A percentile compares a stretch with the other conserved stretches of the same genome.
Evolutionary conservation across 805 yeast species (phyloP).

Genomic region (Starmerella floricola): DNA sequence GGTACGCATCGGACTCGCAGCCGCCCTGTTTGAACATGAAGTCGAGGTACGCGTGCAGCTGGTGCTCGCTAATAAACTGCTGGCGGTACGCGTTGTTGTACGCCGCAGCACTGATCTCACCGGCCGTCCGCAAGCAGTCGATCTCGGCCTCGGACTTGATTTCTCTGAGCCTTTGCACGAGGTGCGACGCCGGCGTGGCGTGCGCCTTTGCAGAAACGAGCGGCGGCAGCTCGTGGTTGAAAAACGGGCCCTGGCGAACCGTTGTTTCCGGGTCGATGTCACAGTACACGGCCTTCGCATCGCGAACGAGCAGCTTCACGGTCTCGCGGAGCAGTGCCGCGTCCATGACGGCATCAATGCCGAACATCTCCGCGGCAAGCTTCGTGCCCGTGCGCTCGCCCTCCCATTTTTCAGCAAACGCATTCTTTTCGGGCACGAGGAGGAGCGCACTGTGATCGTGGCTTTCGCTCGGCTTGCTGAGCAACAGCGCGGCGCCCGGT

Average conservation of each 20-base stretch:
- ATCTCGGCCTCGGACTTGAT: conserved; percentile 70
- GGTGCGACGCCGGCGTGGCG: conserved; percentile 1
- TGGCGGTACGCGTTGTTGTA: conserved; percentile 67
- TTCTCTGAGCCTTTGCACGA: conserved; percentile 35
- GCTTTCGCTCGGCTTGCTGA: conserved; percentile 36
- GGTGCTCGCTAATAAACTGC: conserved; percentile 54
- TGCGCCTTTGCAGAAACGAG: conserved; percentile 12
- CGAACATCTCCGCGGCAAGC: conserved; percentile 72
- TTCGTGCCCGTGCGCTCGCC: conserved; percentile 81
- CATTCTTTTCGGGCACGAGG: conserved; percentile 76
- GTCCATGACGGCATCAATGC: conserved; percentile 60
- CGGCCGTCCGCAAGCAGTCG: conserved; percentile 67
- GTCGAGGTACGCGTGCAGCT: conserved; percentile 68
- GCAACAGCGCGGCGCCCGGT: conserved; percentile 59
- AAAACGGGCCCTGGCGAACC: conserved; percentile 19
- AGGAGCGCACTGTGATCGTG: conserved; percentile 36
- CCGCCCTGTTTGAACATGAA: conserved; percentile 77
- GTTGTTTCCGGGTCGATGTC: conserved; percentile 22
- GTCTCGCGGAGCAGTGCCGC: conserved; percentile 18
- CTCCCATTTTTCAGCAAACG: conserved; percentile 80
- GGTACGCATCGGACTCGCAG: conserved; percentile 77
- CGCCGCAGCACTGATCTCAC: conserved; percentile 69
- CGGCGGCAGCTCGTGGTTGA: conserved; percentile 19
- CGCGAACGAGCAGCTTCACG: conserved; percentile 12
- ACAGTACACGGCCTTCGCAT: conserved; percentile 18